phyloP scores from a whole-genome alignment of 2,329 filamentous ascomycete genomes.

The Aspergillus sp. region DNA sequence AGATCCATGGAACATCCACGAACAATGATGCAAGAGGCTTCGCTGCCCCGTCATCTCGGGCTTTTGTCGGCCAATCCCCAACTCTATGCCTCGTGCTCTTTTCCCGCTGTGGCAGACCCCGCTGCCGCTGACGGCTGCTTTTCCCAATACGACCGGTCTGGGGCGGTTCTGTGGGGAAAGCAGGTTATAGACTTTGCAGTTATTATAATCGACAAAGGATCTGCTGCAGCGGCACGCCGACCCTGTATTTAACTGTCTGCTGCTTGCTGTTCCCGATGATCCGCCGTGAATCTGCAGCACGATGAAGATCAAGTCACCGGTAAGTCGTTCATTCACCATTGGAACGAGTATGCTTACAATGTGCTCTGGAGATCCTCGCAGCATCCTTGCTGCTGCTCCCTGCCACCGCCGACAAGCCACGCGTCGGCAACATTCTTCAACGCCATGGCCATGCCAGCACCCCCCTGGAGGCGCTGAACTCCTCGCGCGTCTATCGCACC shows the following conservation, averaged over 20 bases:
- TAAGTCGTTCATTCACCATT: too few relatives aligned
- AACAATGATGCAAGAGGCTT: slow-evolving; percentile 2
- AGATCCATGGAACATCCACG: too few relatives aligned
- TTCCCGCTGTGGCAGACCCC: background rate
- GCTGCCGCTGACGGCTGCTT: slow-evolving; percentile 5
- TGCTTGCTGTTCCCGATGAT: too few relatives aligned
- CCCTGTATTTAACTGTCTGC: too few relatives aligned
- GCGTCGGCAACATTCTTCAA: slow-evolving; percentile 20
- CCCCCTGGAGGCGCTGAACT: slow-evolving; percentile 6
- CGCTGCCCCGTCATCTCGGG: background rate
- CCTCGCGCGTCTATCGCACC: slow-evolving; percentile 44
- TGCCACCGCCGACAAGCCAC: slow-evolving; percentile 6
- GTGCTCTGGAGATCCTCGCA: background rate
- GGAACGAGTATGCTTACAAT: too few relatives aligned
- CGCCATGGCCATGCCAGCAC: slow-evolving; percentile 14
- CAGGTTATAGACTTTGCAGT: too few relatives aligned
- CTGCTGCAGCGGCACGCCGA: too few relatives aligned
- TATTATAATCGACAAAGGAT: too few relatives aligned
- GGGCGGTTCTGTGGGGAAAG: too few relatives aligned
- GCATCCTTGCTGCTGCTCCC: background rate
- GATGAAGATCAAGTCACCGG: too few relatives aligned
- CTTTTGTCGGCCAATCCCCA: background rate
- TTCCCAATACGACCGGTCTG: too few relatives aligned
- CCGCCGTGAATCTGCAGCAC: too few relatives aligned
- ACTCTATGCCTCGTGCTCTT: background rate